phyloP scores from a whole-genome alignment of 2,329 filamentous ascomycete species.

The Calonectria hongkongensis region DNA sequence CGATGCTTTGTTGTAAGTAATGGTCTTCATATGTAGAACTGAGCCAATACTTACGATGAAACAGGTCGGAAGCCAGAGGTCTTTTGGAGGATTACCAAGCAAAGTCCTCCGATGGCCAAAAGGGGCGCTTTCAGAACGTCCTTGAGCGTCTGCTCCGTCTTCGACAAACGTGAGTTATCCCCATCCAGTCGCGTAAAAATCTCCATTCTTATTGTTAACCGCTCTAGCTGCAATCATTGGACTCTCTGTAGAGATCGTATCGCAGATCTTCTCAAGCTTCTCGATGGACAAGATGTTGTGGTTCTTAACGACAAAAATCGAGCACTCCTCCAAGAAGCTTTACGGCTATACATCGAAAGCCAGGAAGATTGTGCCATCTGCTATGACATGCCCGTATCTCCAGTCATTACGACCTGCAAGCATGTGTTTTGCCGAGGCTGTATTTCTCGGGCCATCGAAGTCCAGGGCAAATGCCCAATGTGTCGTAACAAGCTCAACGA shows the following conservation, averaged over 20 bases:
- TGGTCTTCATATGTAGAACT: fast-evolving
- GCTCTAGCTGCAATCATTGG: conserved; percentile 87
- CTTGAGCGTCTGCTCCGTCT: conserved; percentile 89
- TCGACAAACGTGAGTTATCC: conserved; percentile 77
- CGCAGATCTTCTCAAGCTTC: conserved; percentile 80
- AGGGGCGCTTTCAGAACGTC: conserved; percentile 81
- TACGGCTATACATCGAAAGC: conserved; percentile 85
- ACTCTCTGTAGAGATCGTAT: conserved; percentile 85
- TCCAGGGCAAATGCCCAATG: conserved; percentile 89
- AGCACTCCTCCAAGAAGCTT: conserved; percentile 82
- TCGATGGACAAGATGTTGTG: conserved; percentile 81
- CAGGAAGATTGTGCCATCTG: conserved; percentile 91
- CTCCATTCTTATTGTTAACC: conserved; percentile 29
- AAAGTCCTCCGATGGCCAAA: conserved; percentile 63
- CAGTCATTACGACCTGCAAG: conserved; percentile 90
- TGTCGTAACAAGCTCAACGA: conserved; percentile 82
- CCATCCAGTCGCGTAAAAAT: neutral
- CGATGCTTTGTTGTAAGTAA: conserved; percentile 78
- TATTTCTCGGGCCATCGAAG: conserved; percentile 83
- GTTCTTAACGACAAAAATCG: conserved; percentile 83
- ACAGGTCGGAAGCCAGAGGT: conserved; percentile 82
- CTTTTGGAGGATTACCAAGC: conserved; percentile 77
- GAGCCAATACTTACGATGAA: conserved; percentile 8
- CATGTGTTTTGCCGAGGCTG: conserved; percentile 86
- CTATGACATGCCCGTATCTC: conserved; percentile 81